Evolutionary conservation across 495 filamentous ascomycete genomes (phyloP), one percentile per base, ranked within the genome.

Genomic region (Xylaria nigripes): DNA sequence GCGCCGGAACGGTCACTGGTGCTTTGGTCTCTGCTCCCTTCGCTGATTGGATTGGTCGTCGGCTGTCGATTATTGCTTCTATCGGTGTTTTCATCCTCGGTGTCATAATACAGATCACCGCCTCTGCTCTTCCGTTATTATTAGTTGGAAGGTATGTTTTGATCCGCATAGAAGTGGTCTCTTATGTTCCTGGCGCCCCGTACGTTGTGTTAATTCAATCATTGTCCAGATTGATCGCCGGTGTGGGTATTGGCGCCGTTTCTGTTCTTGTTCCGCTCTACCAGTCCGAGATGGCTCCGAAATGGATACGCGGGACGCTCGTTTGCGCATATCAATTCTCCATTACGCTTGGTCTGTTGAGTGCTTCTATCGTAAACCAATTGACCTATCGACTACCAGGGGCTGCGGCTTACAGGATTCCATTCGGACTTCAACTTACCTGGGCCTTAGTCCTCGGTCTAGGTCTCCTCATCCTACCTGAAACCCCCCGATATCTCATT

Each of bases 251-350:
- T 49, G 90, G 90, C 60, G 74, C 89, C 50, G 79, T 93, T 21
- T 95, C 87, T 15, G 85, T 86, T 61, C 74, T 87, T 49, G 84
- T 95, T 55, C 90, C 86, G 34, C 75, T 89, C 16, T 96, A 95
- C 72, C 88, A 93, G 71, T 95, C 90, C 8, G 89, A 94, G 70
- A 90, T 88, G 62, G 84, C 87, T 0, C 90, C 90, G 16, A 89
- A 90, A 71, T 93, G 89, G 85, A 87, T 96, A 62, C 83, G 90
- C 71, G 90, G 90, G 64, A 85, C 87, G n/a, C 79, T 95, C 24
- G 89, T 95, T 48, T 88, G 87, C 66, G 84, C 86, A 41, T 96
- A 95, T 70, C 90, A 96, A 73, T 76, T 94, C 51, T 89, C 86
- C 49, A 95, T 96, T 69, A 95, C 90, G 19, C 66, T 88, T 23